phyloP scores from a whole-genome alignment of 208 protist species.

The Trypanosoma conorhini region DNA sequence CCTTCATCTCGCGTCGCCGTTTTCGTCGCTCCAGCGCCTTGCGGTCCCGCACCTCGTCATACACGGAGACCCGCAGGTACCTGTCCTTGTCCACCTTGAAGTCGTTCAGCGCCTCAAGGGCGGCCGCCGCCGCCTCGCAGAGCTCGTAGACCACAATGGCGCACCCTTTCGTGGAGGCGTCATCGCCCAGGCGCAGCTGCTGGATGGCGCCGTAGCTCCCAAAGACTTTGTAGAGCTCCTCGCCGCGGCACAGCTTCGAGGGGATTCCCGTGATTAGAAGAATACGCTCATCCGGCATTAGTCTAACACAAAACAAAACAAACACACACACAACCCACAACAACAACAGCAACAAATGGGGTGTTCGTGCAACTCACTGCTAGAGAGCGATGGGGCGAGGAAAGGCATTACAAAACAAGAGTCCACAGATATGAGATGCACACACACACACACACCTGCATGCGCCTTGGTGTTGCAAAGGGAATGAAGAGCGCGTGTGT shows the following conservation, averaged over 20 bases:
- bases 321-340: slow-evolving; percentile 12
- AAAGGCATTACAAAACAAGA: background rate
- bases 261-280: slow-evolving; percentile 84
- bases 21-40: slow-evolving; percentile 78
- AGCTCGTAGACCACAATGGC: slow-evolving; percentile 88
- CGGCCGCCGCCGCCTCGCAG: slow-evolving; percentile 72
- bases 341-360: slow-evolving; percentile 28
- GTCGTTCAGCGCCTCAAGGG: slow-evolving; percentile 66
- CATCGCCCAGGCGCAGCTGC: slow-evolving; percentile 71
- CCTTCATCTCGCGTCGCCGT: slow-evolving; percentile 71
- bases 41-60: slow-evolving; percentile 77
- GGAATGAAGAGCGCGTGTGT: background rate
- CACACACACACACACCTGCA: background rate
- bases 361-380: background rate
- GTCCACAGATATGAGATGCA: background rate
- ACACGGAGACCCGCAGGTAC: slow-evolving; percentile 75
- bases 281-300: slow-evolving; percentile 85
- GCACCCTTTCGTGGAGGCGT: slow-evolving; percentile 71
- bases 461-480: background rate
- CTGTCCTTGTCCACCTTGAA: slow-evolving; percentile 69
- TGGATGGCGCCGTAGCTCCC: slow-evolving; percentile 81
- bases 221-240: slow-evolving; percentile 86
- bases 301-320: slow-evolving; percentile 12
- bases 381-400: background rate
- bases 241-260: slow-evolving; percentile 62